Conservation (phyloP, 495 filamentous ascomycete genomes). For the Daldinia decipiens region DNA sequence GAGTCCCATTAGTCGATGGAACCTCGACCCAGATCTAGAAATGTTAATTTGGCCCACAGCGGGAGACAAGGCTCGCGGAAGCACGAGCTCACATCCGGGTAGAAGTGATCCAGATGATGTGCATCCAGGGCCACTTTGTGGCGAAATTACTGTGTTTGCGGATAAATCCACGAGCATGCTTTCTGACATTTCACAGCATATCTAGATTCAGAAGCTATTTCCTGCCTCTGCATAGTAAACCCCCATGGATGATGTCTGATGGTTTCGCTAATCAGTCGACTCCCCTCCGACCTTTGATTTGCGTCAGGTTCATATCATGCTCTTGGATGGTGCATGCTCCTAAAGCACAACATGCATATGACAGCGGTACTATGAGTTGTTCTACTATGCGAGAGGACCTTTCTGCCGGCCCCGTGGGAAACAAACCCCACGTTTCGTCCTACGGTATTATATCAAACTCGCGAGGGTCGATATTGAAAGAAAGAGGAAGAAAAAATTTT, state of each 20-base stretch:
- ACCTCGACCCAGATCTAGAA: constrained; percentile 48
- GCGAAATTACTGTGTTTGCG: constrained; percentile 48
- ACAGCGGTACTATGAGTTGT: constrained; percentile 43
- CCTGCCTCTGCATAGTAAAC: constrained; percentile 26
- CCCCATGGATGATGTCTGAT: constrained; percentile 24
- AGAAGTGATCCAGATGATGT: constrained; percentile 47
- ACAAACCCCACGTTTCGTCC: constrained; percentile 47
- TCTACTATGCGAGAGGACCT: constrained; percentile 38
- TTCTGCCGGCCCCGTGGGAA: constrained; percentile 43
- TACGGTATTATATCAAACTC: constrained; percentile 45
- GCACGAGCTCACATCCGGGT: constrained; percentile 44
- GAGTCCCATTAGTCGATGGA: constrained; percentile 45
- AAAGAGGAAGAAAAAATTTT: constrained; percentile 27
- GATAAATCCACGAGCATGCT: constrained; percentile 39
- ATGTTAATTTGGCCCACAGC: constrained; percentile 45
- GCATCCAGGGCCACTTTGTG: constrained; percentile 45
- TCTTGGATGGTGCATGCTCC: constrained; percentile 32
- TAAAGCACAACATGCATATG: constrained; percentile 44
- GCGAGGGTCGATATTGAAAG: constrained; percentile 33
- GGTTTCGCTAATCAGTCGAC: constrained; percentile 34
- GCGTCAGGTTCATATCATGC: constrained; percentile 42
- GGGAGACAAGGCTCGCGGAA: constrained; percentile 48
- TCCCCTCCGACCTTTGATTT: constrained; percentile 18
- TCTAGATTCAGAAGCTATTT: constrained; percentile 41
- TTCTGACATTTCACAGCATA: constrained; percentile 41